Percentiles rank a stretch among this genome's conserved stretches.
Evolutionary conservation across 768 basidiomycete species (phyloP).

Genomic region (Lentinula guzmanii): DNA sequence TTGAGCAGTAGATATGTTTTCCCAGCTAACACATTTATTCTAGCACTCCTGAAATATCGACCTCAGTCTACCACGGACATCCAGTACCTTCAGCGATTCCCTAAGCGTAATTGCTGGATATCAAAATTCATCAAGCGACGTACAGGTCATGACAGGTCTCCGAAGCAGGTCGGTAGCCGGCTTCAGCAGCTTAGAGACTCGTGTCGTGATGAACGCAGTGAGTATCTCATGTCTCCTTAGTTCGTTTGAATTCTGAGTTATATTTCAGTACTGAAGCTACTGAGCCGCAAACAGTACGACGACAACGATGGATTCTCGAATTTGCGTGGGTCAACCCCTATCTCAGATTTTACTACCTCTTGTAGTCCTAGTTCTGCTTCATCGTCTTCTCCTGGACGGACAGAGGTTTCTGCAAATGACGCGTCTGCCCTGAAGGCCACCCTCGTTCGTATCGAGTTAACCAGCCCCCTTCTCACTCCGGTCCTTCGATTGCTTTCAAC

Average conservation of each 20-base stretch:
- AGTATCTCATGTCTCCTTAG: constrained; percentile 10
- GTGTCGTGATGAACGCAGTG: constrained; percentile 48
- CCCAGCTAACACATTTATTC: constrained; percentile 5
- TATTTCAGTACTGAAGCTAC: not conserved
- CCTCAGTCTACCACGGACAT: constrained; percentile 48
- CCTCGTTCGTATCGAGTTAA: not conserved
- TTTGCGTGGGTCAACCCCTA: not conserved
- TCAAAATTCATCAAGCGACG: constrained; percentile 52
- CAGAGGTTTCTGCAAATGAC: too few relatives aligned
- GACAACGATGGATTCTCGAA: not conserved
- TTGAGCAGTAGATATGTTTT: constrained; percentile 2
- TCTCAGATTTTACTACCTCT: not conserved
- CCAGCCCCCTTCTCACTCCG: not conserved
- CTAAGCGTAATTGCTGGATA: constrained; percentile 62
- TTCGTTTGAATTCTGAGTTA: not conserved
- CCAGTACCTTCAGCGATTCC: constrained; percentile 51
- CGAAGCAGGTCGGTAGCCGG: constrained; percentile 68
- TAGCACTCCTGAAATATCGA: constrained; percentile 52
- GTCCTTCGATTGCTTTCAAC: not conserved
- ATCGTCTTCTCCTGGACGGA: not conserved
- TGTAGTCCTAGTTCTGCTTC: not conserved
- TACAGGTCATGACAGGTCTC: constrained; percentile 52
- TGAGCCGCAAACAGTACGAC: not conserved
- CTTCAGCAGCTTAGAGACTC: constrained; percentile 66
- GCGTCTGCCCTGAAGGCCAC: not conserved